phyloP scores from a whole-genome alignment of 1,284 basidiomycete genomes.

The Anthracocystis walkeri region DNA sequence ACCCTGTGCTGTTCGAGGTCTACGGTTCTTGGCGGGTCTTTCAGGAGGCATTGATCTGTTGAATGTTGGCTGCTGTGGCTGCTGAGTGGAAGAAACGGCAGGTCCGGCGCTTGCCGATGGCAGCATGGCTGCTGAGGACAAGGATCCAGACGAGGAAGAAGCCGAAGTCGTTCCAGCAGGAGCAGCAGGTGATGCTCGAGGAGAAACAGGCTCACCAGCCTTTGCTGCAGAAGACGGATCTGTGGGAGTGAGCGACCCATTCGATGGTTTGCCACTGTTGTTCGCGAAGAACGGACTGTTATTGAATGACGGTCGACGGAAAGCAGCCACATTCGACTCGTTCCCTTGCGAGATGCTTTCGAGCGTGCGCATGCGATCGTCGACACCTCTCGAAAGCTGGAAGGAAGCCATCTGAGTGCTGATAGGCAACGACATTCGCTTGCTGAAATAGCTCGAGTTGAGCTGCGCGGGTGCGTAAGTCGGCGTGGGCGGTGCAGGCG shows the following conservation, averaged over 20 bases:
- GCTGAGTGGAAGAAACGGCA: slow-evolving; percentile 14
- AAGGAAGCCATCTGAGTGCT: slow-evolving; percentile 49
- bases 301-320: slow-evolving; percentile 40
- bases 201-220: slow-evolving; percentile 39
- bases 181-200: slow-evolving; percentile 28
- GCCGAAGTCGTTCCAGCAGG: slow-evolving; percentile 10
- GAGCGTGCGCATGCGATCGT: slow-evolving; percentile 32
- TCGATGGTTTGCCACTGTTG: slow-evolving; percentile 10
- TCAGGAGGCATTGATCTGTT: slow-evolving; percentile 13
- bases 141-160: slow-evolving; percentile 11
- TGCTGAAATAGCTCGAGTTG: slow-evolving; percentile 53
- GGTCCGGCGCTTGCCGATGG: slow-evolving; percentile 19
- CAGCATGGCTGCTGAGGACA: slow-evolving; percentile 20
- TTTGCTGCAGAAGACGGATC: slow-evolving; percentile 6
- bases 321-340: slow-evolving; percentile 27
- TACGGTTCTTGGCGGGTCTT: slow-evolving; percentile 23
- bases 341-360: slow-evolving; percentile 41
- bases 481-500: slow-evolving; percentile 60
- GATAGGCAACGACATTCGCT: slow-evolving; percentile 59
- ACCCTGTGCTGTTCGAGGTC: slow-evolving; percentile 56
- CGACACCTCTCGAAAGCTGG: slow-evolving; percentile 30
- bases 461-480: slow-evolving; percentile 41
- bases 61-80: neutral
- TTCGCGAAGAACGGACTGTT: slow-evolving; percentile 36
- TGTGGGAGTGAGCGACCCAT: slow-evolving; percentile 22